Percentiles rank a stretch among this genome's conserved stretches.
phyloP scores from a whole-genome alignment of 768 basidiomycete genomes.

The Lepiota subincarnata region DNA sequence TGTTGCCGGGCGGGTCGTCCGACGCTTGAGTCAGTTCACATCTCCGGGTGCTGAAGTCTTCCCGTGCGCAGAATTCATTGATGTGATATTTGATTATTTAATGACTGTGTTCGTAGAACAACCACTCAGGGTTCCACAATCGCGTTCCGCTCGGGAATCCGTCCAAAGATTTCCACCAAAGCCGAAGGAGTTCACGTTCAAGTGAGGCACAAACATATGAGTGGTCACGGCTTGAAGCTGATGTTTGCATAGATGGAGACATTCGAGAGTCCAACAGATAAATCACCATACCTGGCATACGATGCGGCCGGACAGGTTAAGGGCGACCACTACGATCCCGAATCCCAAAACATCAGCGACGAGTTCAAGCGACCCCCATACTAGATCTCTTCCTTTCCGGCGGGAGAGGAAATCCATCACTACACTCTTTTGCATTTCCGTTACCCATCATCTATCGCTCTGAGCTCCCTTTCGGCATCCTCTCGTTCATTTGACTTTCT shows the following conservation, averaged over 20 bases:
- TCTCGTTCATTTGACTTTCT: conserved; percentile 4
- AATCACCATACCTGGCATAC: conserved; percentile 41
- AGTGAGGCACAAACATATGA: conserved; percentile 26
- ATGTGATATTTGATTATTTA: background rate
- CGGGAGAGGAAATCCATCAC: background rate
- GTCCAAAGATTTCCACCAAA: conserved; percentile 31
- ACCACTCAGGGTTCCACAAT: conserved; percentile 52
- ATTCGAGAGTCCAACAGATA: conserved; percentile 46
- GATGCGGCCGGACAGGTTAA: conserved; percentile 53
- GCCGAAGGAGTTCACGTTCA: conserved; percentile 58
- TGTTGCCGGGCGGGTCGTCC: conserved; percentile 57
- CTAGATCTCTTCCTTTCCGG: conserved; percentile 15
- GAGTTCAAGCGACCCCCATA: conserved; percentile 64
- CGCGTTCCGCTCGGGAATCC: conserved; percentile 49
- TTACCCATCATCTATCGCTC: background rate
- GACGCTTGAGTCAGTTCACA: conserved; percentile 58
- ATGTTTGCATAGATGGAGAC: conserved; percentile 55
- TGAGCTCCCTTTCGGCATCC: background rate
- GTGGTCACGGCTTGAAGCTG: background rate
- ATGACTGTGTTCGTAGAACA: conserved; percentile 17
- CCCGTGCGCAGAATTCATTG: conserved; percentile 35
- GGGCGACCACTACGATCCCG: conserved; percentile 48
- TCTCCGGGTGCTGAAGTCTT: conserved; percentile 47
- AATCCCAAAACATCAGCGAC: conserved; percentile 51
- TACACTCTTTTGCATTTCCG: conserved; percentile 3